Percentiles rank a stretch among this genome's conserved stretches.
Evolutionary conservation across 1,139 yeast species (phyloP).

Genomic region (Zygosaccharomyces pseudobailii): DNA sequence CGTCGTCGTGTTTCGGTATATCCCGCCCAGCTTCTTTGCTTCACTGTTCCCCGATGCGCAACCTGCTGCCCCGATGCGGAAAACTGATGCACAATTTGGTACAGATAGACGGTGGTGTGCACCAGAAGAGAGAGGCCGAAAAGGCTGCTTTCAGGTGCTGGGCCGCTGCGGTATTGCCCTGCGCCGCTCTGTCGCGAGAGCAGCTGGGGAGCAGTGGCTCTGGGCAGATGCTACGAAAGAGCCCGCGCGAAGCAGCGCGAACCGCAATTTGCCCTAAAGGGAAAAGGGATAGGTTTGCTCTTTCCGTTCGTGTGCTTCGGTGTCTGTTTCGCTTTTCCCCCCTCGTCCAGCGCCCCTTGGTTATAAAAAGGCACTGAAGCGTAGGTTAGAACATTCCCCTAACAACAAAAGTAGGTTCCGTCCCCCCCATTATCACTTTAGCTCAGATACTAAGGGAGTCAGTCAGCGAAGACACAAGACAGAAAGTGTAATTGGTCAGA

Average conservation of each 20-base stretch:
- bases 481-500: too few species aligned
- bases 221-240: not conserved
- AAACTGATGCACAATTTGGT: not conserved
- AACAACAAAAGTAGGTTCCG: not conserved
- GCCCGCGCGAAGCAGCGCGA: not conserved
- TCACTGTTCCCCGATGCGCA: not conserved
- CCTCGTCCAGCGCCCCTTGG: not conserved
- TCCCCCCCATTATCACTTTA: not conserved
- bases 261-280: constrained; percentile 5
- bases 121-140: not conserved
- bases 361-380: not conserved
- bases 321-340: not conserved
- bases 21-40: not conserved
- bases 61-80: not conserved
- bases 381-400: not conserved
- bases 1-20: too few species aligned
- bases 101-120: not conserved
- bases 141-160: not conserved
- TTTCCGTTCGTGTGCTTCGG: not conserved
- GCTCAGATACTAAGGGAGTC: too few species aligned
- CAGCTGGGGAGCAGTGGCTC: not conserved
- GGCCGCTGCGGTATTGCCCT: not conserved
- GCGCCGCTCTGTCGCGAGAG: not conserved
- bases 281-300: constrained; percentile 5
- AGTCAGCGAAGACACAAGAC: too few species aligned